Base-by-base conservation (phyloP, 176 grass and related monocot species). In the Puya raimondii region DNA sequence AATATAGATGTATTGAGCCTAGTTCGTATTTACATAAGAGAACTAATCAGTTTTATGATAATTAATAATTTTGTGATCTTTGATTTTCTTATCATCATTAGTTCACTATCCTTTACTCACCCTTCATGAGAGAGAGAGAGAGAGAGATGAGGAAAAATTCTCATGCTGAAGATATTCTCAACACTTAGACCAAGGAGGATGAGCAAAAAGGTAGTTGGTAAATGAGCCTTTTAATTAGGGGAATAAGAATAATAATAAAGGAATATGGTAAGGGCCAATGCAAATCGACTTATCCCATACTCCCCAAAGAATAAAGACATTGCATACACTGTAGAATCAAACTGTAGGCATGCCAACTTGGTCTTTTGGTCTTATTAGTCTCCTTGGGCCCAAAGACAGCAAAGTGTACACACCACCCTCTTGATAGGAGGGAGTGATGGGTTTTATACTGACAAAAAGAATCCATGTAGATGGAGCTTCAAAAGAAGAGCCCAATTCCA, bases 391-490 rank as follows among this genome's bases (percentile, higher is more conserved):
- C 70, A 61, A 48, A 49, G 70, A 72, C 53, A 59, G 47, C 23
- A 58, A 61, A 72, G 70, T n/a, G 70, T 59, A 47, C 52, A 48
- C 70, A 27, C 11, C n/a, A 15, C 26, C n/a, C 56, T 21, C 53
- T 72, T 49, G 70, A 72, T 64, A 51, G 47, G 72, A 74, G 47
- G 47, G 72, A 74, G 47, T 74, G 72, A 65, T 64, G 58, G 20
- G 59, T 74, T 64, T 64, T 48, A 29, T 74, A 23, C 72, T 74
- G 72, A 74, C 72, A 65, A 74, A 74, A 48, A 74, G 72, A 74
- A 74, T 74, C 72, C 59, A 65, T 52, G 72, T 65, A 51, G 53
- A 64, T 42, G 58, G 59, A 63, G 42, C 72, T 74, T 74, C 72
- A 74, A 74, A 74, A 74, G 72, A 5, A 51, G 72, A 51, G 72